Conservation (phyloP, 2,329 filamentous ascomycete genomes). For the Cladosporium colombiae region DNA sequence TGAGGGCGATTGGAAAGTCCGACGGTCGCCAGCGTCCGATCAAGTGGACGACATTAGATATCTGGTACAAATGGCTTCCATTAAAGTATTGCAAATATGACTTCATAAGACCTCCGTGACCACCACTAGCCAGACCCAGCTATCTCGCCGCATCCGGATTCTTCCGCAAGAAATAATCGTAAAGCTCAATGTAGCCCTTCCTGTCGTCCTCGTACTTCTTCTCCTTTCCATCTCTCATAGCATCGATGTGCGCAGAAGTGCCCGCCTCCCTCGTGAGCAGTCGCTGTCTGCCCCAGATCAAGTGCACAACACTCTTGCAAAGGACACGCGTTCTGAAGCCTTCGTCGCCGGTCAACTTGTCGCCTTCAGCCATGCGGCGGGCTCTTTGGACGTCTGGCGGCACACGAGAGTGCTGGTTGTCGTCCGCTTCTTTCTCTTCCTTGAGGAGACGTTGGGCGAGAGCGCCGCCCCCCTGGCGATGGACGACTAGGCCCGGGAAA, state of each 20-base stretch:
- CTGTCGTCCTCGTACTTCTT: slow-evolving; percentile 40
- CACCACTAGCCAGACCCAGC: background rate
- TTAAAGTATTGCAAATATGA: background rate
- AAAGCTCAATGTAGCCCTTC: slow-evolving; percentile 33
- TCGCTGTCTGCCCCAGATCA: slow-evolving; percentile 34
- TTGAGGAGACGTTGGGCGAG: slow-evolving; percentile 26
- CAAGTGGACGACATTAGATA: background rate
- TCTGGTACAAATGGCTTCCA: background rate
- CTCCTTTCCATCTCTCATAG: slow-evolving; percentile 25
- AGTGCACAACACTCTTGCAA: slow-evolving; percentile 32
- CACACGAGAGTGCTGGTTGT: slow-evolving; percentile 7
- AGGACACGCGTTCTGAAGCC: slow-evolving; percentile 34
- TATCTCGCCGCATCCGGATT: background rate
- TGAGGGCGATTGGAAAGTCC: background rate
- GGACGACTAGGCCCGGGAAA: slow-evolving; percentile 32
- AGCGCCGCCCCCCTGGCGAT: slow-evolving; percentile 31
- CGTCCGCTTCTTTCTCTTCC: slow-evolving; percentile 25
- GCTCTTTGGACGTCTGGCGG: slow-evolving; percentile 21
- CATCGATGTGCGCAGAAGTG: slow-evolving; percentile 32
- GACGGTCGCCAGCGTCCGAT: background rate
- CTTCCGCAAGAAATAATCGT: slow-evolving; percentile 20
- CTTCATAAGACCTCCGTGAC: background rate
- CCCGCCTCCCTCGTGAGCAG: slow-evolving; percentile 35
- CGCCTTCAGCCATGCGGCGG: slow-evolving; percentile 2
- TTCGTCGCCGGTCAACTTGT: slow-evolving; percentile 23